These are phyloP conservation scores for Auriscalpium vulgare DNA, from an alignment of 768 basidiomycete genomes.

Conservation along the genomic window DNA sequence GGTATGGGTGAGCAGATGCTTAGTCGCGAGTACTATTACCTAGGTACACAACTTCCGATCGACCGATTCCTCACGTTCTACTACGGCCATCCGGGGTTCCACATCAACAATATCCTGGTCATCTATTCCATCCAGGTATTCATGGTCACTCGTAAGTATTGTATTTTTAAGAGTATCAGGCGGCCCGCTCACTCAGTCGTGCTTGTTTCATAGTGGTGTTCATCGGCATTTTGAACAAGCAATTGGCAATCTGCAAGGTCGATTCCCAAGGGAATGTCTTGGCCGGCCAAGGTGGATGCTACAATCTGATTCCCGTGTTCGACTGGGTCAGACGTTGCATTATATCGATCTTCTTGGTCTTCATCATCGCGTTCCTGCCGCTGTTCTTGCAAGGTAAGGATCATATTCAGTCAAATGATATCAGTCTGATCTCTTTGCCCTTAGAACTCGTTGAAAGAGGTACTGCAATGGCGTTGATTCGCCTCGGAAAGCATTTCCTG, in stretches of 20 bases:
- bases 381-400: conserved; percentile 83
- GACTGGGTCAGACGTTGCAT: conserved; percentile 98
- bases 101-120: conserved; percentile 98
- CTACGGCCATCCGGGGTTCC: conserved; percentile 99
- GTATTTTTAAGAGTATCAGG: not conserved
- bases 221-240: conserved; percentile 94
- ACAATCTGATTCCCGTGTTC: conserved; percentile 93
- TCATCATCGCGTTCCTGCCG: conserved; percentile 95
- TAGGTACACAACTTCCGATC: conserved; percentile 95
- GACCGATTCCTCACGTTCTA: conserved; percentile 99
- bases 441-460: conserved; percentile 93
- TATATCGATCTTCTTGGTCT: conserved; percentile 96
- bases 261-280: conserved; percentile 76
- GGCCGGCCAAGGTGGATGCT: conserved; percentile 85
- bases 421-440: not conserved
- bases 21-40: conserved; percentile 97
- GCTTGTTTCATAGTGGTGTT: conserved; percentile 55
- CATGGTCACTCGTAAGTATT: conserved; percentile 81
- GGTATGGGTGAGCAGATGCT: conserved; percentile 99
- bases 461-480: conserved; percentile 88
- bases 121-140: conserved; percentile 97
- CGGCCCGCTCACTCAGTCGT: not conserved
- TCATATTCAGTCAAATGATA: not conserved
- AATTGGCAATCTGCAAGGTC: conserved; percentile 79
- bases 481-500: conserved; percentile 93